Evolutionary conservation across 495 filamentous ascomycete genomes (phyloP).

Genomic region (Penicillium maclennaniae): DNA sequence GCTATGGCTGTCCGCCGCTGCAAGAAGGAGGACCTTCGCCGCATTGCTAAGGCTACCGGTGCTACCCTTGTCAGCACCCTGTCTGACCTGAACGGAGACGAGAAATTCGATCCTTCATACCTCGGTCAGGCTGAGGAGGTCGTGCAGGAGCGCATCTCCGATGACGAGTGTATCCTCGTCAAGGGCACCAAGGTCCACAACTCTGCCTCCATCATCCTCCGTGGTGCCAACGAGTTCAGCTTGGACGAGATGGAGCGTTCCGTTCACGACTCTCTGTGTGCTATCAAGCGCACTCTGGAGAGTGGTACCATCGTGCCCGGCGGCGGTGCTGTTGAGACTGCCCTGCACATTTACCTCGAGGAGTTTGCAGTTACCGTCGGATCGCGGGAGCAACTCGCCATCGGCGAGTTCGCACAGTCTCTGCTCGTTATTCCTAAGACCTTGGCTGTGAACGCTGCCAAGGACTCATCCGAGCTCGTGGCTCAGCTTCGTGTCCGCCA

Average conservation of each 20-base stretch:
- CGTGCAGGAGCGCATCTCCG: slow-evolving; percentile 92
- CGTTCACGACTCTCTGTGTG: slow-evolving; percentile 92
- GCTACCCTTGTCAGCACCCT: slow-evolving; percentile 88
- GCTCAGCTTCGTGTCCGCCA: slow-evolving; percentile 94
- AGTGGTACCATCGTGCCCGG: slow-evolving; percentile 95
- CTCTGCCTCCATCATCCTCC: slow-evolving; percentile 93
- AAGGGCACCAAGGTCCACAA: slow-evolving; percentile 92
- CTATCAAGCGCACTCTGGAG: slow-evolving; percentile 95
- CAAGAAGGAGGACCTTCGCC: slow-evolving; percentile 97
- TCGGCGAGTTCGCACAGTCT: slow-evolving; percentile 93
- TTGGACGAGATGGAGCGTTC: slow-evolving; percentile 99
- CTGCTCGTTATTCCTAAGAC: slow-evolving; percentile 96
- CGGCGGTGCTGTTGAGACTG: slow-evolving; percentile 96
- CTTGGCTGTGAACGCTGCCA: slow-evolving; percentile 92
- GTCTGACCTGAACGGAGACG: slow-evolving; percentile 95
- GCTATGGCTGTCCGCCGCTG: slow-evolving; percentile 95
- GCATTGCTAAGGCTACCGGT: slow-evolving; percentile 94
- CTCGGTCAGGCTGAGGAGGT: slow-evolving; percentile 94
- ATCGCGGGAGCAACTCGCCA: slow-evolving; percentile 92
- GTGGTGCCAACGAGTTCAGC: slow-evolving; percentile 92
- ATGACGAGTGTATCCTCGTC: slow-evolving; percentile 97
- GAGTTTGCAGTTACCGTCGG: slow-evolving; percentile 97
- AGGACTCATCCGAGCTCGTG: slow-evolving; percentile 90
- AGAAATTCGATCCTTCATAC: slow-evolving; percentile 87
- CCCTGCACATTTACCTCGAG: slow-evolving; percentile 97